These are phyloP conservation scores for Globisporangium nodosum DNA, from an alignment of 352 stramenopile species.

Conservation along the genomic window DNA sequence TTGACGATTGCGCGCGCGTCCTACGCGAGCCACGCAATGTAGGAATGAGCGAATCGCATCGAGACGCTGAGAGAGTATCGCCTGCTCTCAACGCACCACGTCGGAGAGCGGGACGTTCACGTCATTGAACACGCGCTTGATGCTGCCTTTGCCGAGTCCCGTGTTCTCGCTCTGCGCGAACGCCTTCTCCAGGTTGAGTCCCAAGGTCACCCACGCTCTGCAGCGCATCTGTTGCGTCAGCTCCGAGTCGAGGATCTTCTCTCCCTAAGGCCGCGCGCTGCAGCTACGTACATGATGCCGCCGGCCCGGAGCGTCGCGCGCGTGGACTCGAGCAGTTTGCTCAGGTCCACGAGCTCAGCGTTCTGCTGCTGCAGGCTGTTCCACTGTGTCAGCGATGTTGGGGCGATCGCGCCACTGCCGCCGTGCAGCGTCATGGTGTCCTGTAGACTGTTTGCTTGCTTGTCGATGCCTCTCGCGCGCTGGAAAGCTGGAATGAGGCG, in stretches of 20 bases:
- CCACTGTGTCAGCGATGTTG: slow-evolving; percentile 68
- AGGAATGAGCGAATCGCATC: not conserved
- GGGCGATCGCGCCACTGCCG: not conserved
- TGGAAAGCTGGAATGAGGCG: too few relatives aligned
- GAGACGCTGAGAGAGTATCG: too few relatives aligned
- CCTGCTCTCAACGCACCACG: slow-evolving; percentile 27
- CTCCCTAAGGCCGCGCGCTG: too few relatives aligned
- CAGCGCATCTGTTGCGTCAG: not conserved
- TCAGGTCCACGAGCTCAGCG: slow-evolving; percentile 52
- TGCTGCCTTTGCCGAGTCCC: slow-evolving; percentile 36
- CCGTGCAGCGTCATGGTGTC: not conserved
- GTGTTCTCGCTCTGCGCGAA: slow-evolving; percentile 29
- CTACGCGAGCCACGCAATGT: slow-evolving; percentile 12
- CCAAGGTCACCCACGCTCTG: slow-evolving; percentile 51
- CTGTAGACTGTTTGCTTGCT: too few relatives aligned
- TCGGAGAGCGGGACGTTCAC: slow-evolving; percentile 46
- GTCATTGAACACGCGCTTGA: slow-evolving; percentile 57
- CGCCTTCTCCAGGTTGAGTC: slow-evolving; percentile 40
- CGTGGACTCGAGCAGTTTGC: slow-evolving; percentile 32
- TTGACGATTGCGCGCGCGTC: slow-evolving; percentile 49
- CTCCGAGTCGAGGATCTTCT: not conserved
- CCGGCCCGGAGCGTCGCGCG: slow-evolving; percentile 33
- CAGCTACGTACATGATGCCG: slow-evolving; percentile 37
- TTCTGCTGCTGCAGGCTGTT: slow-evolving; percentile 63
- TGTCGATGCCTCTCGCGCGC: too few relatives aligned